phyloP scores from a whole-genome alignment of 2,329 filamentous ascomycete species.

The Pseudogymnoascus sp. region DNA sequence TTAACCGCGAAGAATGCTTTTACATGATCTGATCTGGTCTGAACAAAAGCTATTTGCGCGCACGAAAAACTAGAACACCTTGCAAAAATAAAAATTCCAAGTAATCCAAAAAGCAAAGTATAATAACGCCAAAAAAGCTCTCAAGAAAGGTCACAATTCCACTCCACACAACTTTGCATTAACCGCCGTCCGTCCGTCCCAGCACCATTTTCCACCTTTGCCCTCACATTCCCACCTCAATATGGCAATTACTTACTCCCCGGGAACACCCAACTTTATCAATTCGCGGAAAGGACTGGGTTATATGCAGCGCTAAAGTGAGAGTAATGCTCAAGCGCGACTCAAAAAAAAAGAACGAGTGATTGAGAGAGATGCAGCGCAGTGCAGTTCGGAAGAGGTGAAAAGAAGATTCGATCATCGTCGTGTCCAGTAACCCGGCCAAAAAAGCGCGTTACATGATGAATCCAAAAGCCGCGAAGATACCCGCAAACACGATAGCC shows the following conservation, averaged over 20 bases:
- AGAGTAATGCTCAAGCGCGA: constrained; percentile 3
- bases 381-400: neutral
- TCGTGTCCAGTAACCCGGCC: neutral
- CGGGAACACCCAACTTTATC: neutral
- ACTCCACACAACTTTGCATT: neutral
- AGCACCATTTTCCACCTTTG: neutral
- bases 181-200: neutral
- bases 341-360: neutral
- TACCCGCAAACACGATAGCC: constrained; percentile 41
- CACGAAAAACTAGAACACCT: neutral
- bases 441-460: constrained; percentile 34
- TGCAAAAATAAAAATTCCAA: neutral
- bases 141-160: neutral
- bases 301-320: constrained; percentile 5
- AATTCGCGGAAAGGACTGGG: constrained; percentile 1
- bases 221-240: neutral
- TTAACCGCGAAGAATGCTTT: neutral
- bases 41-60: neutral
- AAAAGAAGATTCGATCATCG: neutral
- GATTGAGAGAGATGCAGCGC: neutral
- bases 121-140: neutral
- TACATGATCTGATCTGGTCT: neutral
- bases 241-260: neutral
- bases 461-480: constrained; percentile 49
- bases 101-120: neutral